A percentile compares a stretch with the other conserved stretches of the same genome.
Evolutionary conservation across 1,139 yeast species (phyloP).

Genomic region (Zygosaccharomyces sapae): DNA sequence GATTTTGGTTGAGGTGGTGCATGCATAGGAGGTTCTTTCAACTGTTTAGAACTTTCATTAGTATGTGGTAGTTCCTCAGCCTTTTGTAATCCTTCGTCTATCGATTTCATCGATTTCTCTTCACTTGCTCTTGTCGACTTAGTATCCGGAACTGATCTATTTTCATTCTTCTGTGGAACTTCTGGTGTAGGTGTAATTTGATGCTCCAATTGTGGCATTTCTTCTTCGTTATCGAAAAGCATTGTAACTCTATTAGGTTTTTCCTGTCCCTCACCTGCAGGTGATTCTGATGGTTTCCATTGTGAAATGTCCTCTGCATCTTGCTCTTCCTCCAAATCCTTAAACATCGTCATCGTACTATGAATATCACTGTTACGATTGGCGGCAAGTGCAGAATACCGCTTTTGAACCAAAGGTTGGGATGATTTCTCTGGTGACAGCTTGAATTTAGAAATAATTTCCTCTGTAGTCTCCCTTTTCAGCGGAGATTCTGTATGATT

Average conservation of each 20-base stretch:
- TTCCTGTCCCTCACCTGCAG: slow-evolving; percentile 1
- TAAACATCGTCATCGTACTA: slow-evolving; percentile 32
- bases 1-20: background rate
- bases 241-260: slow-evolving; percentile 29
- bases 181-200: background rate
- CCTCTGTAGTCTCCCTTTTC: slow-evolving; percentile 35
- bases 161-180: background rate
- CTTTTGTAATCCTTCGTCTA: slow-evolving; percentile 4
- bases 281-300: slow-evolving; percentile 8
- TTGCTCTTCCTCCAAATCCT: slow-evolving; percentile 35
- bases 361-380: slow-evolving; percentile 15
- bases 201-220: slow-evolving; percentile 3
- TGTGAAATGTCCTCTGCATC: slow-evolving; percentile 13
- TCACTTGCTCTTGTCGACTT: background rate
- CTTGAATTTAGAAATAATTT: slow-evolving; percentile 33
- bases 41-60: slow-evolving; percentile 1
- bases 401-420: slow-evolving; percentile 20
- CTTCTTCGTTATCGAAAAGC: slow-evolving; percentile 33
- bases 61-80: background rate
- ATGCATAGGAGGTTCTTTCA: slow-evolving; percentile 2
- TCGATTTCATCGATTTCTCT: background rate
- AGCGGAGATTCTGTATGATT: slow-evolving; percentile 13
- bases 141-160: background rate
- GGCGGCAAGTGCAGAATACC: slow-evolving; percentile 22
- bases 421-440: slow-evolving; percentile 27